A percentile compares a stretch with the other conserved stretches of the same genome.
Conservation (phyloP, 371 early-diverging fungal species). For the Thermomucor indicae-seudaticae region DNA sequence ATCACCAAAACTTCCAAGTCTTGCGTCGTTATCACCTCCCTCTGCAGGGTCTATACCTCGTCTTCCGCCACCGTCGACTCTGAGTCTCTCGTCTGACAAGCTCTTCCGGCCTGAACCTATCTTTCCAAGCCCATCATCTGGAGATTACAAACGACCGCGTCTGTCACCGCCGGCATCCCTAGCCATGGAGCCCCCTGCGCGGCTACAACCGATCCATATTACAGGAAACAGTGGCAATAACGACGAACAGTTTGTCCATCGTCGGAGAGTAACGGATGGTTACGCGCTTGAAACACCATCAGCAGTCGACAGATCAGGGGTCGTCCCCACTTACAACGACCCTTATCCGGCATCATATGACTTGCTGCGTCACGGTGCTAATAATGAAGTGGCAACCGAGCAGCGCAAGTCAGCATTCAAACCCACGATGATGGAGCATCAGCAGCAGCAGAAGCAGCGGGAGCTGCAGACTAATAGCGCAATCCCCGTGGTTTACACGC, state of each 20-base stretch:
- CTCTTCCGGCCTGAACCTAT: constrained; percentile 34
- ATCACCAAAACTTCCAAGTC: no score
- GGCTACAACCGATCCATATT: background rate
- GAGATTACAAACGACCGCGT: constrained; percentile 3
- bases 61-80: constrained; percentile 17
- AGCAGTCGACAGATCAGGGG: constrained; percentile 4
- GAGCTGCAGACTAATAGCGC: no score
- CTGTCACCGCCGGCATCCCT: no score
- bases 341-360: no score
- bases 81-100: constrained; percentile 5
- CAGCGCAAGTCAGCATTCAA: constrained; percentile 10
- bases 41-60: no score
- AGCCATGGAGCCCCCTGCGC: no score
- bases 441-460: background rate
- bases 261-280: constrained; percentile 3
- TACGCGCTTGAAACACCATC: background rate
- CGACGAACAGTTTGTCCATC: constrained; percentile 1
- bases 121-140: constrained; percentile 9
- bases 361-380: no score
- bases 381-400: no score
- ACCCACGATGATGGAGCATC: constrained; percentile 5
- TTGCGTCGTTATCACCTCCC: no score
- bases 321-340: constrained; percentile 1
- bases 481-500: constrained; percentile 26
- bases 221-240: background rate